A percentile compares a stretch with the other conserved stretches of the same genome.
These are phyloP conservation scores for Plasmodium malariae DNA, from an alignment of 169 alveolate genomes.

Conservation along the genomic window DNA sequence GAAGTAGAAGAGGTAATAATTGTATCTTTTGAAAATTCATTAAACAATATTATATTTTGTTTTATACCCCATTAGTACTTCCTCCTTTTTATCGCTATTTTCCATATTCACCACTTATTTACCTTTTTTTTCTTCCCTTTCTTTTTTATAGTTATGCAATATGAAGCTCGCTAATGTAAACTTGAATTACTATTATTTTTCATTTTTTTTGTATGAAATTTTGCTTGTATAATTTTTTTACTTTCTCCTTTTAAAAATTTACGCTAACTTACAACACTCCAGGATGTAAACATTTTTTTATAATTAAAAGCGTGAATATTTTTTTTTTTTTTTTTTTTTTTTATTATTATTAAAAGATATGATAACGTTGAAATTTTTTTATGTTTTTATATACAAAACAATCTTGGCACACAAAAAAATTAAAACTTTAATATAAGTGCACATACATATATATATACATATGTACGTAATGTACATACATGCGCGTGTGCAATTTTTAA, in stretches of 20 bases:
- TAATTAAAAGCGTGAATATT: too few species aligned
- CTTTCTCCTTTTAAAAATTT: neutral
- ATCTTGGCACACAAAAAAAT: neutral
- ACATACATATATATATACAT: conserved; percentile 2
- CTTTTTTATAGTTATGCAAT: conserved; percentile 60
- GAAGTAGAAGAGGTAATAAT: conserved; percentile 85
- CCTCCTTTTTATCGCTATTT: neutral
- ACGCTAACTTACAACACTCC: neutral
- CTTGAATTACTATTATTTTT: neutral
- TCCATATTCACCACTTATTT: neutral
- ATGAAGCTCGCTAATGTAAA: conserved; percentile 69
- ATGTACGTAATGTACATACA: neutral
- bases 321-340: too few species aligned
- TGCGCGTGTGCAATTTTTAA: neutral
- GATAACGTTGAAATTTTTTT: neutral
- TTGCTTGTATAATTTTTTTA: neutral
- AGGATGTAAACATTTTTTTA: neutral
- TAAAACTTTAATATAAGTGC: neutral
- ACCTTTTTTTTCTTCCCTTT: neutral
- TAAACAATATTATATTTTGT: too few species aligned
- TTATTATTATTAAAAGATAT: too few species aligned
- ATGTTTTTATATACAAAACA: conserved; percentile 1
- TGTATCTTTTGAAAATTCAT: too few species aligned
- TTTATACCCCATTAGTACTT: neutral
- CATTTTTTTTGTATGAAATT: neutral